A percentile compares a stretch with the other conserved stretches of the same genome.
phyloP scores from a whole-genome alignment of 352 stramenopile genomes.

The Globisporangium megalacanthum region DNA sequence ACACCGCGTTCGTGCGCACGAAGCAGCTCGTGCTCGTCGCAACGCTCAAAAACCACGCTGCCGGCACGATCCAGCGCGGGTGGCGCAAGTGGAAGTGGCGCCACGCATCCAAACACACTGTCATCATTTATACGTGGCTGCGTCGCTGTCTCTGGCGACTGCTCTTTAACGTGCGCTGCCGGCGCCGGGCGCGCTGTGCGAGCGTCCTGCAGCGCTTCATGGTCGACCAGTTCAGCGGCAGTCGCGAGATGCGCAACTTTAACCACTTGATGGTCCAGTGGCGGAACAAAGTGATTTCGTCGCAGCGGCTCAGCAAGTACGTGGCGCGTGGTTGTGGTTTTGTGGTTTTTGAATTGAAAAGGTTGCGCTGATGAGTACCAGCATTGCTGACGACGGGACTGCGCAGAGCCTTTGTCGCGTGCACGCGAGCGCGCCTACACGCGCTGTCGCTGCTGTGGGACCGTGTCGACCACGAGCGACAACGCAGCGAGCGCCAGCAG shows the following conservation, averaged over 20 bases:
- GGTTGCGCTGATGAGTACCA: not conserved
- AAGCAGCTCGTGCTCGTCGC: slow-evolving; percentile 30
- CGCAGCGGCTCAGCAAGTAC: slow-evolving; percentile 44
- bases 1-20: slow-evolving; percentile 22
- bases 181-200: slow-evolving; percentile 27
- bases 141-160: slow-evolving; percentile 70
- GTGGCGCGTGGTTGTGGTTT: not conserved
- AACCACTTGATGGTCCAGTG: slow-evolving; percentile 72
- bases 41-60: slow-evolving; percentile 31
- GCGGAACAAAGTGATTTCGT: slow-evolving; percentile 65
- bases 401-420: slow-evolving; percentile 37
- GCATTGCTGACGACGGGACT: not conserved
- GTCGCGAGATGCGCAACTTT: slow-evolving; percentile 61
- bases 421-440: slow-evolving; percentile 46
- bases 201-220: slow-evolving; percentile 51
- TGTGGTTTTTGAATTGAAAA: not conserved
- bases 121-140: slow-evolving; percentile 62
- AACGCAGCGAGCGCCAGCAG: slow-evolving; percentile 46
- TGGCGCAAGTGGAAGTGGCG: slow-evolving; percentile 64
- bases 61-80: slow-evolving; percentile 43
- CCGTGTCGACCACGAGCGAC: slow-evolving; percentile 52
- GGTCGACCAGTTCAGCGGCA: slow-evolving; percentile 46
- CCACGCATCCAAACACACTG: slow-evolving; percentile 54
- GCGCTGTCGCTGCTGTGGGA: slow-evolving; percentile 65
- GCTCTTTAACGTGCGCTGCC: slow-evolving; percentile 44